Evolutionary conservation across 192 early-diverging fungal species (phyloP).

Genomic region (Backusella circina): DNA sequence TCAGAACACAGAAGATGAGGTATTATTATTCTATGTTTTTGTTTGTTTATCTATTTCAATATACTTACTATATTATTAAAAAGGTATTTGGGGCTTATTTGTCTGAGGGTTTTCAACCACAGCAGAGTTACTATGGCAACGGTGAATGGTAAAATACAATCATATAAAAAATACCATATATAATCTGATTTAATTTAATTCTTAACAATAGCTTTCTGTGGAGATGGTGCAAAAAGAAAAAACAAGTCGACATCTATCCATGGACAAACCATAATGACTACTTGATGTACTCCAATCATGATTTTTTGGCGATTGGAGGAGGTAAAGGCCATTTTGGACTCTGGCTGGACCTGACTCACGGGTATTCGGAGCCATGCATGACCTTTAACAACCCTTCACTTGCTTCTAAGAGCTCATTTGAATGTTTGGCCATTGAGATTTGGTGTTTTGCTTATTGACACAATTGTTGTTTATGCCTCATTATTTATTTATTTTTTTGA

Average conservation of each 20-base stretch:
- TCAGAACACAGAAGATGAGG: constrained; percentile 54
- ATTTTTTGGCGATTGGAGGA: constrained; percentile 74
- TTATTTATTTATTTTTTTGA: too few species aligned
- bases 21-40: constrained; percentile 12
- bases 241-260: constrained; percentile 46
- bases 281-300: constrained; percentile 64
- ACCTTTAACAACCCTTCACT: constrained; percentile 13
- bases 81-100: constrained; percentile 77
- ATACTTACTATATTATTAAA: background rate
- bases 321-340: constrained; percentile 72
- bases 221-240: constrained; percentile 43
- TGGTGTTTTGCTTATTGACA: constrained; percentile 15
- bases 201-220: constrained; percentile 70
- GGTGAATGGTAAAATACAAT: constrained; percentile 63
- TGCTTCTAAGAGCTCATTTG: background rate
- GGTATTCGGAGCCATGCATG: constrained; percentile 49
- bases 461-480: background rate
- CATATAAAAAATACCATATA: background rate
- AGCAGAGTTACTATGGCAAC: constrained; percentile 67
- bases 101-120: constrained; percentile 57
- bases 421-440: constrained; percentile 15
- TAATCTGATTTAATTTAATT: too few species aligned
- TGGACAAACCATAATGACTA: constrained; percentile 79
- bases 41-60: background rate
- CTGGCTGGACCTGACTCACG: constrained; percentile 69